These are phyloP conservation scores for Jimgerdemannia lactiflua DNA, from an alignment of 192 early-diverging fungal species.

Conservation along the genomic window DNA sequence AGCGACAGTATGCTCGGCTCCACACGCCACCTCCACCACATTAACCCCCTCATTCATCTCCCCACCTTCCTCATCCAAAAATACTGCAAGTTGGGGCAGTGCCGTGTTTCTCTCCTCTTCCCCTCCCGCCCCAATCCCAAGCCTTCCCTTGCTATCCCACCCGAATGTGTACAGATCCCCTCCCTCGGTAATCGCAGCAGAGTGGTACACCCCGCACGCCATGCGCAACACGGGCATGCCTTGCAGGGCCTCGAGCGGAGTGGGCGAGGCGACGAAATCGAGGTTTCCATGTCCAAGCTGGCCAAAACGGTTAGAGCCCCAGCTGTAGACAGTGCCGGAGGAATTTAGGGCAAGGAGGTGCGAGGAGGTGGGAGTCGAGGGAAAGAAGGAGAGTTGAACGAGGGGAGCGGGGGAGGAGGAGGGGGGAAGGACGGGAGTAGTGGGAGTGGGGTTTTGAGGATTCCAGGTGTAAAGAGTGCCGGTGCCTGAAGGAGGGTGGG, in stretches of 20 bases:
- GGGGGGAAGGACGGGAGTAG: not conserved
- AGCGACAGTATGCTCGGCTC: not conserved
- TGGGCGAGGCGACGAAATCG: no score
- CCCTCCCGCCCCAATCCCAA: not conserved
- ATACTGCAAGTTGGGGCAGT: not conserved
- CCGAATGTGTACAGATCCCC: not conserved
- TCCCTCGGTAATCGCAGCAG: not conserved
- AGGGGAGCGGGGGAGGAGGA: not conserved
- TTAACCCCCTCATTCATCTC: not conserved
- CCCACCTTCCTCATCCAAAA: not conserved
- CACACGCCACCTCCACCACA: not conserved
- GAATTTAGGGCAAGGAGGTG: not conserved
- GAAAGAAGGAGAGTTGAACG: not conserved
- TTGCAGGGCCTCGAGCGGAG: not conserved
- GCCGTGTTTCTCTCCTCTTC: not conserved
- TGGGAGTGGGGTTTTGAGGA: not conserved
- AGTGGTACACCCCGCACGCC: not conserved
- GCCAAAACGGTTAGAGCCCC: not conserved
- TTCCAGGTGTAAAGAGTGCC: not conserved
- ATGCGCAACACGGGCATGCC: not conserved
- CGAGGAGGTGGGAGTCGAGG: not conserved
- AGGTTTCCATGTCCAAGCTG: not conserved
- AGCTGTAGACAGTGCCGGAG: not conserved
- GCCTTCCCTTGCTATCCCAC: not conserved
- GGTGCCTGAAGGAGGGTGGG: not conserved